phyloP scores from a whole-genome alignment of 1,284 basidiomycete species.

The Jaminaea rosea region DNA sequence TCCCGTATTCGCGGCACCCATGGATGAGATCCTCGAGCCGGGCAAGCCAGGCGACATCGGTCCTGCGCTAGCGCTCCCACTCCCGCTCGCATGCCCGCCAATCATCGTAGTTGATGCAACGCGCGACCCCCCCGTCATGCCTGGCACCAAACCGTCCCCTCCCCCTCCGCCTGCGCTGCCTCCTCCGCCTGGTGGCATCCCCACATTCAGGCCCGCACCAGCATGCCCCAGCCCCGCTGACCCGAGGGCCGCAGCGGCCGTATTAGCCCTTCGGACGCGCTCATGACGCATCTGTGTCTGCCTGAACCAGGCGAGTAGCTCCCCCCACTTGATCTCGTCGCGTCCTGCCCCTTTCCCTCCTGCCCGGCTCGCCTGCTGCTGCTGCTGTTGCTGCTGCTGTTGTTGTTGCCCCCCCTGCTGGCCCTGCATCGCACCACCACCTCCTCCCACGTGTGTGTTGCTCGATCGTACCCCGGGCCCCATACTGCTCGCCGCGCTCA shows the following conservation, averaged over 20 bases:
- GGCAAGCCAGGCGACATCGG: too few species aligned
- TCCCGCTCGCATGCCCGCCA: too few species aligned
- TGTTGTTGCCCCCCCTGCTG: too few species aligned
- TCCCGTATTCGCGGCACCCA: too few species aligned
- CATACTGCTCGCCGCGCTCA: constrained; percentile 88
- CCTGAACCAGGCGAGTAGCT: constrained; percentile 40
- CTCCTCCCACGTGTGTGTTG: constrained; percentile 1
- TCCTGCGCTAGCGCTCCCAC: too few species aligned
- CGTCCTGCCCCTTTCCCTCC: constrained; percentile 13
- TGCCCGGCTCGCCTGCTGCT: too few species aligned
- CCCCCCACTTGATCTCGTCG: constrained; percentile 38
- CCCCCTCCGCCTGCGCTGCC: neutral
- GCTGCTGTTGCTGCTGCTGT: too few species aligned
- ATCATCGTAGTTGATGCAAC: too few species aligned
- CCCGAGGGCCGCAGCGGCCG: neutral
- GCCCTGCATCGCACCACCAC: too few species aligned
- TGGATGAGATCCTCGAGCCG: too few species aligned
- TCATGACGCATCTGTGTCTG: constrained; percentile 41
- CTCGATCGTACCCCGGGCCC: constrained; percentile 67
- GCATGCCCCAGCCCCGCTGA: neutral
- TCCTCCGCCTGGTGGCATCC: neutral
- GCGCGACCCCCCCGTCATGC: neutral
- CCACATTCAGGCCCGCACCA: too few species aligned
- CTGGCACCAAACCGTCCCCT: neutral
- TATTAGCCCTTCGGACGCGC: constrained; percentile 16